Evolutionary conservation across 768 basidiomycete species (phyloP), one percentile per base, ranked within the genome.

Genomic region (Lentinus tigrinus): DNA sequence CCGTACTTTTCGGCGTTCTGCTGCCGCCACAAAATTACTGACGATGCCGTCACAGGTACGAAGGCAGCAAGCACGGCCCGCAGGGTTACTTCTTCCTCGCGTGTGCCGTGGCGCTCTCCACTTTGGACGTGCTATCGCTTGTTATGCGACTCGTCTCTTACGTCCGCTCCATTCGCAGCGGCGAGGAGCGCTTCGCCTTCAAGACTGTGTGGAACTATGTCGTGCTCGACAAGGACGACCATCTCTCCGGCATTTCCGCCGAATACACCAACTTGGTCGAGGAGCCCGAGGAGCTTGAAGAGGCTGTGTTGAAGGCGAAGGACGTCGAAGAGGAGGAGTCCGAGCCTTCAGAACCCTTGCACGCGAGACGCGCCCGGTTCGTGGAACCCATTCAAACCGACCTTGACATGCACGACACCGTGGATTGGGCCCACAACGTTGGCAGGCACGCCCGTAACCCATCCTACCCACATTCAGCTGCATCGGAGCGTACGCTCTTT

Each of bases 241-340:
- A 49, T 47, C 53, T 21, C 26, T 57, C 55, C 5, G 67, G 52
- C 1, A 44, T 52, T 37, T 49, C 49, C 24, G 72, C 78, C 28
- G 87, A 88, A 67, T 93, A 91, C 68, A 70, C 78, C 23, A 80
- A 78, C n/a, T 74, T 93, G 11, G 74, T 80, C 1, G 81, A 84
- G 24, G 86, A 85, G 17, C 70, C 75, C 1, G 85, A 85, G 52
- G 82, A 85, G 24, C 75, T 77, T 46, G 81, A 85, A 42, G 75
- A 79, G 24, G 63, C 70, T 2, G 81, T 84, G 64, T 60, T 77
- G 39, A 75, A 78, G 62, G 66, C 67, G 3, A 57, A 48, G 34
- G 62, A 67, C 19, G 28, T 68, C 14, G 65, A 67, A 39, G 58
- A 38, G 17, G 62, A 55, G 27, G 47, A 51, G 14, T 10, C 6